Evolutionary conservation across 306 rosid species (phyloP).

Genomic region (Quercus alba): DNA sequence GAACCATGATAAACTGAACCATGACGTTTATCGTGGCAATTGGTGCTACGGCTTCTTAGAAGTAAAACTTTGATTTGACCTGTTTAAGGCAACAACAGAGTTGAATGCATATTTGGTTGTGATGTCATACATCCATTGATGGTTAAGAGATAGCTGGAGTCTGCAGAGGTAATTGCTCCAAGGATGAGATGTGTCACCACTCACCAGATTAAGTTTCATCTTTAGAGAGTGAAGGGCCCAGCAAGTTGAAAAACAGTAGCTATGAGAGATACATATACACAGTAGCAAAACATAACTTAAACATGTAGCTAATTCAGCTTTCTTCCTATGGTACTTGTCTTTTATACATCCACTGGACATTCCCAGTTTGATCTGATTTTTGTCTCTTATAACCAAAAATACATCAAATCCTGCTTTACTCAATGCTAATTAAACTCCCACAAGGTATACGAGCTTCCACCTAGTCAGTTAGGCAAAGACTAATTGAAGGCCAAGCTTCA

Average conservation of each 20-base stretch:
- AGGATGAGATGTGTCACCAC: too few species aligned
- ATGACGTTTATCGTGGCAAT: too few species aligned
- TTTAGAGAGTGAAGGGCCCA: not conserved
- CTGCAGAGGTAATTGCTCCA: too few species aligned
- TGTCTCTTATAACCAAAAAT: slow-evolving; percentile 16
- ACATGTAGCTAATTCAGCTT: slow-evolving; percentile 6
- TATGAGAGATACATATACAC: not conserved
- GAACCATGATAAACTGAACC: too few species aligned
- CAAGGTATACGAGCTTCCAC: not conserved
- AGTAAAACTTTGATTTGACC: not conserved
- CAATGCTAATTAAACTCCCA: not conserved
- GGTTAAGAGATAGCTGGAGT: not conserved
- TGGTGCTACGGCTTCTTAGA: not conserved
- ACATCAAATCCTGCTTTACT: slow-evolving; percentile 6
- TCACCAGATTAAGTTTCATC: not conserved
- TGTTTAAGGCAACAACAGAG: not conserved
- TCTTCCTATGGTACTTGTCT: slow-evolving; percentile 13
- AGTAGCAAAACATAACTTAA: slow-evolving; percentile 1
- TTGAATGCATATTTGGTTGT: not conserved
- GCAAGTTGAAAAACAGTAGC: not conserved
- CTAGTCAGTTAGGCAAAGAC: not conserved
- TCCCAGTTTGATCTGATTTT: slow-evolving; percentile 14
- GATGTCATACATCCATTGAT: not conserved
- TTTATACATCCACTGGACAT: slow-evolving; percentile 26
- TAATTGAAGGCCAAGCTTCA: not conserved